Evolutionary conservation across 129 eudicot species (phyloP), one percentile per base, ranked within the genome.

Genomic region (Flaveria brownii): DNA sequence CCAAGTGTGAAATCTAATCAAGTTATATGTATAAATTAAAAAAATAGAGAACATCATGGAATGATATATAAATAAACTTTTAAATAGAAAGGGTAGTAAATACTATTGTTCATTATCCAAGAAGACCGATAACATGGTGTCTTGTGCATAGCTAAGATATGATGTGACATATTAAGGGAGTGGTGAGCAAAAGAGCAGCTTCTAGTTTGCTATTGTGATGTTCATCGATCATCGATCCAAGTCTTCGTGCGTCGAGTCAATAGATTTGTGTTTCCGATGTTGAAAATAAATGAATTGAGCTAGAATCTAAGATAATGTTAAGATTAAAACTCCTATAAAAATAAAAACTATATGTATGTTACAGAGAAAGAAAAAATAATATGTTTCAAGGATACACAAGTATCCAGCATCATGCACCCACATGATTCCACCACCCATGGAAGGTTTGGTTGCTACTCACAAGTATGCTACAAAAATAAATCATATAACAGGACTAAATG

Each of bases 361-460:
- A 43, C 14, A 28, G 30, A 28, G 23, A 3, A 3, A 9, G 2
- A 20, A 74, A 25, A n/a, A 16, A 41, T 17, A 15, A 49, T 47
- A 30, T 25, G 20, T 6, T 22, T 72, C 6, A 79, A 85, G 97
- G 97, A 92, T 92, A 92, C 97, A 62, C 89, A 86, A 74, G 83
- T 71, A 82, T 92, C 97, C 42, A 92, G 93, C 71, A 92, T 57
- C 81, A 84, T 86, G 10, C 97, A 92, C 56, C 97, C 97, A 43
- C 89, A 87, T 47, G 97, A 81, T 70, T 92, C 96, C 77, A 89
- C 96, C 82, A 92, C 71, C 97, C 97, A 92, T 62, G 96, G 93
- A 17, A 92, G 85, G 56, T 92, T 87, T 52, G 97, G 91, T 47
- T 55, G 59, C 96, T 92, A 70, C 79, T 85, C 66, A 86, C 89